Conservation (phyloP, 805 yeast species). For the Ogataea allantospora region DNA sequence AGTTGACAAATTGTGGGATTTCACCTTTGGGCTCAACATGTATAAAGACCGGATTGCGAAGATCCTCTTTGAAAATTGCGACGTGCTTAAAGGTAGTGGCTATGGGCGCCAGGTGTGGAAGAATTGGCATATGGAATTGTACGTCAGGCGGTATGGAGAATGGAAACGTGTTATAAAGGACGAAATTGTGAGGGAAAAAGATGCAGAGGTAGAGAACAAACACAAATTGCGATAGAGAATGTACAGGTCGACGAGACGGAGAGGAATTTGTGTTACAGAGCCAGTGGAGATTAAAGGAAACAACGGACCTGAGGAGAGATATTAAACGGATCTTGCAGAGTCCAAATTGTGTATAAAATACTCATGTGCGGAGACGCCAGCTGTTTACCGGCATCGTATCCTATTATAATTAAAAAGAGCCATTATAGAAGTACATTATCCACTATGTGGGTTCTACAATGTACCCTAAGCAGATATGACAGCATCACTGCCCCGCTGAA, state of each 20-base stretch:
- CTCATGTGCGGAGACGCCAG: neutral
- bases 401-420: slow-evolving; percentile 1
- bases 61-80: slow-evolving; percentile 56
- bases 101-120: slow-evolving; percentile 95
- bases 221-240: slow-evolving; percentile 2
- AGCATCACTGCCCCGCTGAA: neutral
- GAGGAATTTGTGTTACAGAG: neutral
- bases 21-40: slow-evolving; percentile 72
- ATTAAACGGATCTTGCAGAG: too few species aligned
- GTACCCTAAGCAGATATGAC: slow-evolving; percentile 3
- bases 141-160: slow-evolving; percentile 67
- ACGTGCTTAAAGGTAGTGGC: slow-evolving; percentile 73
- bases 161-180: slow-evolving; percentile 67
- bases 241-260: neutral
- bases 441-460: slow-evolving; percentile 2
- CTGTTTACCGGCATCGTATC: slow-evolving; percentile 1
- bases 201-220: slow-evolving; percentile 1
- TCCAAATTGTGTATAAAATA: neutral
- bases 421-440: slow-evolving; percentile 1
- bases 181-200: slow-evolving; percentile 3
- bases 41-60: slow-evolving; percentile 85
- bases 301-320: too few species aligned
- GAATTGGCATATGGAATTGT: slow-evolving; percentile 88
- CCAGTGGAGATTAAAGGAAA: too few species aligned
- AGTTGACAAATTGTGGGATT: slow-evolving; percentile 79